Percentiles rank a stretch among this genome's conserved stretches.
Conservation (phyloP, 2,329 filamentous ascomycete species). For the Beauveria australis region DNA sequence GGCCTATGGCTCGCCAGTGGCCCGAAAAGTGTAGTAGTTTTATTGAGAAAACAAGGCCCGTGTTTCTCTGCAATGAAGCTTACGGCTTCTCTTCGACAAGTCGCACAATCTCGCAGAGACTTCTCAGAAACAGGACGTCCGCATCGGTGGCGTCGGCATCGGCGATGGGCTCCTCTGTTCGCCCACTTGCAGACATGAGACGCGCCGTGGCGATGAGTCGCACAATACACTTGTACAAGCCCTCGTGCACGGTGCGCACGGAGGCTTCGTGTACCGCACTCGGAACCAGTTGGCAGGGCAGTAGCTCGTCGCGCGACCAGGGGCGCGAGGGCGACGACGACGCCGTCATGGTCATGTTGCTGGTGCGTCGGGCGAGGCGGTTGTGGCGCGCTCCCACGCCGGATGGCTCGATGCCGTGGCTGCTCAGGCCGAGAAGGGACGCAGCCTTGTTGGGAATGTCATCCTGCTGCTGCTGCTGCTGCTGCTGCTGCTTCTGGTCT, state of each 20-base stretch:
- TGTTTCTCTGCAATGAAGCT: neutral
- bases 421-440: conserved; percentile 38
- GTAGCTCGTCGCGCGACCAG: conserved; percentile 21
- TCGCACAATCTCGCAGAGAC: conserved; percentile 35
- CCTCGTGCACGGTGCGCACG: conserved; percentile 38
- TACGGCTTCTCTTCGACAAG: conserved; percentile 24
- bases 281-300: conserved; percentile 12
- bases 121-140: conserved; percentile 31
- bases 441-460: conserved; percentile 46
- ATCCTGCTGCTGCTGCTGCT: conserved; percentile 17
- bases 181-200: conserved; percentile 25
- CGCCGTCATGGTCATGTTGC: conserved; percentile 15
- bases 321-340: conserved; percentile 5
- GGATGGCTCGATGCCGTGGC: neutral
- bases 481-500: conserved; percentile 14
- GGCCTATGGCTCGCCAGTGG: too few relatives aligned
- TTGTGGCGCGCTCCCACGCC: conserved; percentile 13
- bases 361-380: conserved; percentile 19
- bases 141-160: conserved; percentile 22
- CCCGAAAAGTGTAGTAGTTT: too few relatives aligned
- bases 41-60: too few relatives aligned
- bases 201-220: conserved; percentile 42
- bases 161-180: conserved; percentile 21
- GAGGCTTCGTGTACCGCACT: conserved; percentile 24
- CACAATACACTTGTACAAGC: conserved; percentile 42